phyloP scores from a whole-genome alignment of 225 moss, liverwort and hornwort genomes.

The Takakia lepidozioides region DNA sequence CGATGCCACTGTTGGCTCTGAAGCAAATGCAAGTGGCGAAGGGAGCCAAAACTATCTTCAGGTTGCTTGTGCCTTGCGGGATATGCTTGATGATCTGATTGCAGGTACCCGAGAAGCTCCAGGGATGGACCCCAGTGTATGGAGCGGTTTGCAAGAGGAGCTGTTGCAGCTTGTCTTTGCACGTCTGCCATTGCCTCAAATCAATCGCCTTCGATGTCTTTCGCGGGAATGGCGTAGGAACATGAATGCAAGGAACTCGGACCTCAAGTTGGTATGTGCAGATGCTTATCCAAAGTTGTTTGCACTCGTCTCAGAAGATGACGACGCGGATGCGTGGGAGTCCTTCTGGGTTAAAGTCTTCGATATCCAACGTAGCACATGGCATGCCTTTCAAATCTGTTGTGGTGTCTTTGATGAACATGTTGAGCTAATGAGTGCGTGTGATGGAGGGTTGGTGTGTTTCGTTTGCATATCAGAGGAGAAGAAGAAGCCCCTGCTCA shows the following conservation, averaged over 20 bases:
- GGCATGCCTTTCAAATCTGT: too few relatives aligned
- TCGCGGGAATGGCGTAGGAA: background rate
- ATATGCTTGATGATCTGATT: constrained; percentile 4
- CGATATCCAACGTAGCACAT: background rate
- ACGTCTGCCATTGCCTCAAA: too few relatives aligned
- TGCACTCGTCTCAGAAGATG: background rate
- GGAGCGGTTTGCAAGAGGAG: background rate
- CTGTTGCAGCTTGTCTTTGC: too few relatives aligned
- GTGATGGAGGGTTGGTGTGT: too few relatives aligned
- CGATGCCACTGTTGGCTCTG: too few relatives aligned
- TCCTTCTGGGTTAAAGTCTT: background rate
- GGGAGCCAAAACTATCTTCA: too few relatives aligned
- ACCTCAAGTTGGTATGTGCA: background rate
- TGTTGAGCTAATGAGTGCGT: constrained; percentile 5
- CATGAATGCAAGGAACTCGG: background rate
- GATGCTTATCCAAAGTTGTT: background rate
- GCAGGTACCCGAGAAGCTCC: constrained; percentile 2
- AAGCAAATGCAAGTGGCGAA: background rate
- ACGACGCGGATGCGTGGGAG: background rate
- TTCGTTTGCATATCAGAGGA: background rate
- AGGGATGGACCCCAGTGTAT: background rate
- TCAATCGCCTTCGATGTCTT: too few relatives aligned
- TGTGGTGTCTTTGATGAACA: background rate
- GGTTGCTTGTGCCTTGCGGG: too few relatives aligned
- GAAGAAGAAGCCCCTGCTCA: constrained; percentile 1